phyloP scores from a whole-genome alignment of 441 rosid genomes.

The Erysimum cheiri region DNA sequence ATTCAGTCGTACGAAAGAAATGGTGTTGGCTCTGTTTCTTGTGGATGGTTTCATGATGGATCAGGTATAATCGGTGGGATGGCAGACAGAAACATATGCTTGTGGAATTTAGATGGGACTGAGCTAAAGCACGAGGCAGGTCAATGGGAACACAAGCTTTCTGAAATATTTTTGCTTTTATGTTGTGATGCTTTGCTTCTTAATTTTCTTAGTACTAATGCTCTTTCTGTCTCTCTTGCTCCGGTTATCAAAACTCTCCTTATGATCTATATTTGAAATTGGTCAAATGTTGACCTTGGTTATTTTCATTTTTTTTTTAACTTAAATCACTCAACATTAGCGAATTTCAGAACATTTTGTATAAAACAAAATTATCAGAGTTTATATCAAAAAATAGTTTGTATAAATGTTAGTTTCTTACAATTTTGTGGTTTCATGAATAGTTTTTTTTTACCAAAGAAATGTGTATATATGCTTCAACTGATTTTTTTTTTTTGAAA shows the following conservation, averaged over 20 bases:
- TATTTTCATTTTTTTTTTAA: not conserved
- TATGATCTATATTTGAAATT: no score
- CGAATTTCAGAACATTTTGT: not conserved
- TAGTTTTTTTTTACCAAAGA: no score
- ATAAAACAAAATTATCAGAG: not conserved
- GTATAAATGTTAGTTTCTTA: not conserved
- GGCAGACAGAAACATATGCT: slow-evolving; percentile 59
- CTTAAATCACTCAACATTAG: not conserved
- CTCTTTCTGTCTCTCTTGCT: not conserved
- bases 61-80: slow-evolving; percentile 57
- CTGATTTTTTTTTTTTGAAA: no score
- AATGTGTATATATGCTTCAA: no score
- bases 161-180: slow-evolving; percentile 9
- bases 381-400: slow-evolving; percentile 3
- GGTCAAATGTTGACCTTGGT: not conserved
- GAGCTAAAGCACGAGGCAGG: no score
- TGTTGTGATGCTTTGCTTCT: not conserved
- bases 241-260: no score
- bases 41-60: slow-evolving; percentile 71
- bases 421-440: not conserved
- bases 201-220: not conserved
- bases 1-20: slow-evolving; percentile 55
- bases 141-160: no score
- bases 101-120: no score
- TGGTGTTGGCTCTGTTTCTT: slow-evolving; percentile 58